Base-by-base conservation (phyloP, 192 early-diverging fungal genomes). In the Podila verticillata region DNA sequence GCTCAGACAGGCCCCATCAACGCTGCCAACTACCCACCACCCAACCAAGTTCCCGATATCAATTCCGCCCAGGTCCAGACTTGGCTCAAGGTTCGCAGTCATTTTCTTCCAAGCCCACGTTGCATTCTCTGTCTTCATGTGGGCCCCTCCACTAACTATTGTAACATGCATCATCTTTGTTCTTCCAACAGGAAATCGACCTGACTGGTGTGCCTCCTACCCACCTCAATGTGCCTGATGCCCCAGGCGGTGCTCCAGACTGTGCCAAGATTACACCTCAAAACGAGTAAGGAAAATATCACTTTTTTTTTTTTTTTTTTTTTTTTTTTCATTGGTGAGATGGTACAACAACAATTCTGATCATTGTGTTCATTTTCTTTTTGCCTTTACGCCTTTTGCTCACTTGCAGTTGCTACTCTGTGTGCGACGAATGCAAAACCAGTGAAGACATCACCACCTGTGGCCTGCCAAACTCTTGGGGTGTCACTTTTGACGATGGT, bases 191-290 rank as follows among this genome's bases (percentile, higher is more conserved):
- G 56, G 81, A 80, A 17, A 82, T 83, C 61, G 74, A 86, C 56
- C 77, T 82, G 66, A 71, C 70, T 9, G 73, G 73, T 8, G 82
- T 48, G 20, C 85, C 85, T 10, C 75, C 83, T 9, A 83, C 82
- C 12, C 74, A 85, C 35, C 89, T 89, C 29, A 95, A 93, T 81
- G 82, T 95, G 24, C 74, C 96, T 20, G 84, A 88, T 7, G 94
- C 91, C 64, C 93, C 94, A 56, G 95, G 94, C n/a, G 93, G 93
- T 8, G 82, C 59, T 3, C 68, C 59, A 54, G 30, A 44, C 19
- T 70, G 68, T 28, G 17, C 48, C 7, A 63, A 32, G 5, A 24
- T 35, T 2, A 28, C 61, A 10, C 13, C 48, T 30, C 24, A n/a
- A 1, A 39, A 69, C 31, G 67, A 69, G 67, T 70, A 70, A 34